phyloP scores from a whole-genome alignment of 257 asterid genomes.

The Salvia rosmarinus region DNA sequence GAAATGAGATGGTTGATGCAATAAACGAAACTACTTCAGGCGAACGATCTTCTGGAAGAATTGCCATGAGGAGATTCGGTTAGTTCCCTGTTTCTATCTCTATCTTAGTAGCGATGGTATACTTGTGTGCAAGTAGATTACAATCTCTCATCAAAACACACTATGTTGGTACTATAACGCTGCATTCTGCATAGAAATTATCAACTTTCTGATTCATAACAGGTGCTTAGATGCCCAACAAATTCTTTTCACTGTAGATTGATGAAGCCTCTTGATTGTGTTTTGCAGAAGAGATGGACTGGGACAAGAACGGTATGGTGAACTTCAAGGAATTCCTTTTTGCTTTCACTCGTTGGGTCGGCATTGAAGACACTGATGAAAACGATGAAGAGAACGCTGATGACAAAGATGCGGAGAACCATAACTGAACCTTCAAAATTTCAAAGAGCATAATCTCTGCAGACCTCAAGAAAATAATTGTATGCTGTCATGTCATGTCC shows the following conservation, averaged over 20 bases:
- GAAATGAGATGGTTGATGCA: conserved; percentile 75
- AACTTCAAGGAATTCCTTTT: conserved; percentile 91
- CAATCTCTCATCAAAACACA: not conserved
- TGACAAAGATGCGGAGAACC: conserved; percentile 37
- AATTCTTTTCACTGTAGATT: too few relatives aligned
- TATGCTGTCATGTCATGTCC: conserved; percentile 9
- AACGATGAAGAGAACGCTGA: conserved; percentile 45
- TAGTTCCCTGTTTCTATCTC: conserved; percentile 2
- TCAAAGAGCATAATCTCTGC: not conserved
- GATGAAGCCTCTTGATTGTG: not conserved
- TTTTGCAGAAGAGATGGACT: conserved; percentile 93
- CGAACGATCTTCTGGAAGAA: conserved; percentile 83
- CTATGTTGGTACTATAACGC: not conserved
- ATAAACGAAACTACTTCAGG: conserved; percentile 74
- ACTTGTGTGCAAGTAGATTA: too few relatives aligned
- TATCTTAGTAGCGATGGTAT: too few relatives aligned
- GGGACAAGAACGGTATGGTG: conserved; percentile 94
- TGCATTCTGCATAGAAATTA: not conserved
- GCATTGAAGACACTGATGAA: conserved; percentile 65
- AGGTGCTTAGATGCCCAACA: not conserved
- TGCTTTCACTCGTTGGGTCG: conserved; percentile 92
- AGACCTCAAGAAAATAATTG: conserved; percentile 12
- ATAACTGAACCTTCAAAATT: not conserved
- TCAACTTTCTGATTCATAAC: too few relatives aligned
- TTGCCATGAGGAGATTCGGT: conserved; percentile 95